These are phyloP conservation scores for Halophytophthora polymorphica DNA, from an alignment of 352 stramenopile genomes.

Conservation along the genomic window DNA sequence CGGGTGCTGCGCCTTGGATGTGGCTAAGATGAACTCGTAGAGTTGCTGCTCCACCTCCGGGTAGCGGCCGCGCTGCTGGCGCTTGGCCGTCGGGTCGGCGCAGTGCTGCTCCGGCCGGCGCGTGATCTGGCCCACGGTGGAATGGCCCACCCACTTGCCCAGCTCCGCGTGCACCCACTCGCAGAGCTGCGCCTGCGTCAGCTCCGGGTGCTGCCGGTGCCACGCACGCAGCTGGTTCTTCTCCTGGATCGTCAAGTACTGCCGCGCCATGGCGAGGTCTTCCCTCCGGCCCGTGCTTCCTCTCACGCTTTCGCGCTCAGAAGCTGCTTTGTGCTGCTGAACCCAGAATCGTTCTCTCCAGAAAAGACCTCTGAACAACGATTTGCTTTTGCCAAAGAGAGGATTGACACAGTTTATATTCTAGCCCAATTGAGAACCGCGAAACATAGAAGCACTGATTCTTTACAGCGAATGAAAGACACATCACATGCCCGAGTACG, in stretches of 20 bases:
- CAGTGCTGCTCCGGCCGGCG: conserved; percentile 23
- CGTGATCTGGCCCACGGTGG: conserved; percentile 36
- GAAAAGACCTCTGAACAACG: too few species aligned
- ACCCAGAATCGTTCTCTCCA: too few species aligned
- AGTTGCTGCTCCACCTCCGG: conserved; percentile 33
- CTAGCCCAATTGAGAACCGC: too few species aligned
- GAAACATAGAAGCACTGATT: too few species aligned
- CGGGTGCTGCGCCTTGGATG: neutral
- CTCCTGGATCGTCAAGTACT: conserved; percentile 36
- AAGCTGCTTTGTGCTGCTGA: too few species aligned
- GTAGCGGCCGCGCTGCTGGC: conserved; percentile 31
- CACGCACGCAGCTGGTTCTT: conserved; percentile 33
- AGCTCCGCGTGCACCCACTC: conserved; percentile 29
- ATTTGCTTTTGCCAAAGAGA: too few species aligned
- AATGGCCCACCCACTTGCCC: conserved; percentile 35
- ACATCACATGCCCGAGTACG: too few species aligned
- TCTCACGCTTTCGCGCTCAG: too few species aligned
- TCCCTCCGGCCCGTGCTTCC: too few species aligned
- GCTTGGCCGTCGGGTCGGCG: conserved; percentile 28
- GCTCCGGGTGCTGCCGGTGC: conserved; percentile 20
- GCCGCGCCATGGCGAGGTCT: conserved; percentile 18
- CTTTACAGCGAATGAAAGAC: too few species aligned
- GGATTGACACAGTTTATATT: too few species aligned
- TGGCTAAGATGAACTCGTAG: conserved; percentile 13
- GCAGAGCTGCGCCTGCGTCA: conserved; percentile 39